Base-by-base conservation (phyloP, 805 yeast species). In the Saturnispora diversa region DNA sequence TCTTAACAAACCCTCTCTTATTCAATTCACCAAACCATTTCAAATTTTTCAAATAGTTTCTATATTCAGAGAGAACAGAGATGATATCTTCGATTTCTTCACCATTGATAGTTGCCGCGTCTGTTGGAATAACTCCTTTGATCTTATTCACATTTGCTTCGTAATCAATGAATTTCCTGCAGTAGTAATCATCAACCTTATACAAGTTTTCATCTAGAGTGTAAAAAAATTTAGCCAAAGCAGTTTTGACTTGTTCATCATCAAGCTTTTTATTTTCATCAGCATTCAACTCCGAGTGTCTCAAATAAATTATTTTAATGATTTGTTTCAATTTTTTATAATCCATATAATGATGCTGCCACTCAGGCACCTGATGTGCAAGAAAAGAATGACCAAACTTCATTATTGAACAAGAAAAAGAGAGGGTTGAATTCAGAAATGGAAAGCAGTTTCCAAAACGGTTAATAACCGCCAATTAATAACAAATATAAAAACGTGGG, bases 1-100 rank as follows among this genome's bases (percentile, higher is more conserved):
- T 90, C 64, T 88, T 88, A 40, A 78, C 73, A 51, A 87, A 84
- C 0, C 95, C 97, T 45, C 94, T 77, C 55, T 82, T 84, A 65
- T 88, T 88, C 52, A 88, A 74, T 55, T 90, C 97, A 19, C 94
- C 94, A 58, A 75, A 88, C 95, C 97, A 90, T 58, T 84, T 87
- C 55, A 88, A 67, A 59, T 87, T 87, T 43, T 96, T 70, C 46
- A 83, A 75, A 44, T 77, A 76, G 13, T 81, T 70, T 35, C 95
- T 70, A 40, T 86, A 66, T 58, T 87, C 96, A 17, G 86, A 65
- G 28, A 88, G 63, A 15, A 86, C 79, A 17, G 74, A 76, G 23
- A 76, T 60, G 26, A 81, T 64, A 50, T 82, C 88, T 37, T 76
- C 80, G 2, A 68, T 67, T 43, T 80, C 86, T 42, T 72, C 75